These are phyloP conservation scores for Nemania sp. DNA, from an alignment of 2,329 filamentous ascomycete species.

Conservation along the genomic window DNA sequence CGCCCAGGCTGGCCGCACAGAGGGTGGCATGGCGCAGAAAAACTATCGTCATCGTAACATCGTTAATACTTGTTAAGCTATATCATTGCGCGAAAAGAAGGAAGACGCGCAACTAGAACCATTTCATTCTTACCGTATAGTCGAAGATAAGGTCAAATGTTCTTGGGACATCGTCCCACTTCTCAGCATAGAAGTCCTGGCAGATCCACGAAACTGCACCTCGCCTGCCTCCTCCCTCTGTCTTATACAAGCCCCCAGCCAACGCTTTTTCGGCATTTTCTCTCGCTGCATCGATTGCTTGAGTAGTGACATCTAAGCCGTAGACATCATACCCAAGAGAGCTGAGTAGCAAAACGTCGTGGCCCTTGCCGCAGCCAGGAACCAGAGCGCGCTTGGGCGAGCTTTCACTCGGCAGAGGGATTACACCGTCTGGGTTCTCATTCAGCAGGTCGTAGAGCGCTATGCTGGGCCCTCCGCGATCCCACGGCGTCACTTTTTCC, in stretches of 20 bases:
- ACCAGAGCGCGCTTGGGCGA: slow-evolving; percentile 65
- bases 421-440: slow-evolving; percentile 48
- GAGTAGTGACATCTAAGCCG: slow-evolving; percentile 69
- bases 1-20: slow-evolving; percentile 49
- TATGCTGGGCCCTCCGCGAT: slow-evolving; percentile 55
- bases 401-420: slow-evolving; percentile 31
- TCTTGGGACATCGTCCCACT: slow-evolving; percentile 50
- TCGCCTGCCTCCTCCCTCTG: slow-evolving; percentile 40
- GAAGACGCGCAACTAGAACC: not conserved
- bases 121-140: slow-evolving; percentile 54
- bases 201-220: slow-evolving; percentile 60
- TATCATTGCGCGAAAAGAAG: not conserved
- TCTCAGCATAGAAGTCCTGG: slow-evolving; percentile 69
- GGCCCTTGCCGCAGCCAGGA: slow-evolving; percentile 79
- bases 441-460: slow-evolving; percentile 58
- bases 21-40: slow-evolving; percentile 62
- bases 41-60: slow-evolving; percentile 53
- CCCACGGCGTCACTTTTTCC: slow-evolving; percentile 55
- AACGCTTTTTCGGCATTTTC: slow-evolving; percentile 47
- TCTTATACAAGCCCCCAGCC: slow-evolving; percentile 44
- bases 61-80: not conserved
- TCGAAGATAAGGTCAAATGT: slow-evolving; percentile 69
- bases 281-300: slow-evolving; percentile 50
- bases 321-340: slow-evolving; percentile 76
- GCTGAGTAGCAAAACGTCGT: slow-evolving; percentile 77